Percentiles rank a stretch among this genome's conserved stretches.
Evolutionary conservation across 129 eudicot species (phyloP).

Genomic region (Smallanthus sonchifolius): DNA sequence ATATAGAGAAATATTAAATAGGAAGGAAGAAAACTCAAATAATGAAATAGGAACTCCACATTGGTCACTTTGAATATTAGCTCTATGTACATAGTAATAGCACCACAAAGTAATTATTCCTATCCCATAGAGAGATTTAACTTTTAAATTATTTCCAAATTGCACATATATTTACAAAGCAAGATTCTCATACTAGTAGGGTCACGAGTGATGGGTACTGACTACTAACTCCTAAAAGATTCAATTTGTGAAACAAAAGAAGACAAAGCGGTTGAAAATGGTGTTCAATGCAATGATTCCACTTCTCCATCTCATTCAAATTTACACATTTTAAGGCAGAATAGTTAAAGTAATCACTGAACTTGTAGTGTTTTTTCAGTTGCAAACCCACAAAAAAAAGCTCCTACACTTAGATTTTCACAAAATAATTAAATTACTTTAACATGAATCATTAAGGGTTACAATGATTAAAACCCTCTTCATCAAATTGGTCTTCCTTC

Average conservation of each 20-base stretch:
- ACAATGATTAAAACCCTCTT: conserved; percentile 1
- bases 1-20: background rate
- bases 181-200: conserved; percentile 1
- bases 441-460: background rate
- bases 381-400: background rate
- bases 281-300: background rate
- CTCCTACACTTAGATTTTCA: background rate
- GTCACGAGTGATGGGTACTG: background rate
- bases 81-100: background rate
- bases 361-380: background rate
- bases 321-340: background rate
- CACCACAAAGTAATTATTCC: background rate
- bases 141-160: background rate
- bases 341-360: background rate
- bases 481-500: background rate
- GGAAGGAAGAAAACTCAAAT: background rate
- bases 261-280: background rate
- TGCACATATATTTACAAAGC: background rate
- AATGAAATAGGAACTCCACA: background rate
- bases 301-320: conserved; percentile 1
- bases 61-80: background rate
- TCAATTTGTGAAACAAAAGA: background rate
- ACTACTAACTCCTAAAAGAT: background rate
- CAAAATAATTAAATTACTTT: background rate
- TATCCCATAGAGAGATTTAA: background rate